These are phyloP conservation scores for Aureobasidium sp. DNA, from an alignment of 2,329 filamentous ascomycete species.

Conservation along the genomic window DNA sequence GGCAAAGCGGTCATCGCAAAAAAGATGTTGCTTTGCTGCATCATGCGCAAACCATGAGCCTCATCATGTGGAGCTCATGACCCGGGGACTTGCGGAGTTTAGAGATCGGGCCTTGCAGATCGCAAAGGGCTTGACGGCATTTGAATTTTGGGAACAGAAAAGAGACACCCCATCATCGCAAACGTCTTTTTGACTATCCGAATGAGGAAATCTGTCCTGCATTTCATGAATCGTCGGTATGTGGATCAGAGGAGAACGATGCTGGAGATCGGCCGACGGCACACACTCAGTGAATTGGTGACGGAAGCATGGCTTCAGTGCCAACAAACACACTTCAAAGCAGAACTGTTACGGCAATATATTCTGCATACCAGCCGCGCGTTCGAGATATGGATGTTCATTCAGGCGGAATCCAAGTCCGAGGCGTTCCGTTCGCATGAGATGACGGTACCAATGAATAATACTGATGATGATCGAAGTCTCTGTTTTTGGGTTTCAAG, in stretches of 20 bases:
- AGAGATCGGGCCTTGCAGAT: neutral
- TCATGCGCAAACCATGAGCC: slow-evolving; percentile 5
- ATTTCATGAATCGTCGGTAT: neutral
- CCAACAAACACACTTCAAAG: neutral
- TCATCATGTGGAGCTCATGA: slow-evolving; percentile 4
- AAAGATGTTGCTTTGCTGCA: neutral
- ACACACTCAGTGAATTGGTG: neutral
- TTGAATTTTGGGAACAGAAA: neutral
- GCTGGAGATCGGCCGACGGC: neutral
- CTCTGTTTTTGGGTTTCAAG: neutral
- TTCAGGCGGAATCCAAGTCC: neutral
- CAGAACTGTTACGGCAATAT: neutral
- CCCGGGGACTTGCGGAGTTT: slow-evolving; percentile 1
- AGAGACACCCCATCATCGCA: neutral
- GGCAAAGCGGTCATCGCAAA: neutral
- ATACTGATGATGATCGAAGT: neutral
- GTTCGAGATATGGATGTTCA: neutral
- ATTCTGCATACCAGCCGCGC: neutral
- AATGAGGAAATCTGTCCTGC: neutral
- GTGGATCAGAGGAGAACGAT: neutral
- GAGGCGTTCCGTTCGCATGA: neutral
- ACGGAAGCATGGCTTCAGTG: neutral
- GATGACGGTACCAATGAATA: neutral
- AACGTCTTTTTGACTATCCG: neutral
- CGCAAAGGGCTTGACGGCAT: neutral